A percentile compares a stretch with the other conserved stretches of the same genome.
These are phyloP conservation scores for Aspergillus heteromorphus DNA, from an alignment of 495 filamentous ascomycete species.

Conservation along the genomic window DNA sequence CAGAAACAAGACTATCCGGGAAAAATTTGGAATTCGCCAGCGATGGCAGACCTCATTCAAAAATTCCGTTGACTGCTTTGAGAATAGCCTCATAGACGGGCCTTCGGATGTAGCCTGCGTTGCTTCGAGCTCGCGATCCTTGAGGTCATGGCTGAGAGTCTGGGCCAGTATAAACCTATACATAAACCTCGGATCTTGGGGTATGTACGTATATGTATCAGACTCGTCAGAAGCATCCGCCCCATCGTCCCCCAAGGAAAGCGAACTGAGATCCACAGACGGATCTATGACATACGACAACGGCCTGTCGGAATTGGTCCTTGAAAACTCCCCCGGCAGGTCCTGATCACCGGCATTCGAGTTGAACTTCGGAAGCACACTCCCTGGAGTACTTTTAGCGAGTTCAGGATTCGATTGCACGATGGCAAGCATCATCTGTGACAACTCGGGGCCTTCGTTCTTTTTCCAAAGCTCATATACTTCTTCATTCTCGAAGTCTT, in stretches of 20 bases:
- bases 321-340: constrained; percentile 50
- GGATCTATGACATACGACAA: constrained; percentile 69
- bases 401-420: constrained; percentile 82
- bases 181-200: constrained; percentile 72
- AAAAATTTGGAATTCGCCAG: constrained; percentile 86
- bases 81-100: constrained; percentile 61
- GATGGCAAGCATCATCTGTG: constrained; percentile 88
- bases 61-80: constrained; percentile 75
- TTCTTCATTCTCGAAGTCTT: constrained; percentile 89
- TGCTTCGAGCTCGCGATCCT: constrained; percentile 50
- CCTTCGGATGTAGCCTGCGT: constrained; percentile 47
- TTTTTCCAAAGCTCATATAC: constrained; percentile 88
- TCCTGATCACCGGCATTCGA: constrained; percentile 29
- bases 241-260: constrained; percentile 57
- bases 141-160: constrained; percentile 64
- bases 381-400: constrained; percentile 57
- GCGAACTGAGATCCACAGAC: constrained; percentile 67
- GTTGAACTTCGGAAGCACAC: constrained; percentile 48
- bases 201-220: constrained; percentile 79
- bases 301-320: constrained; percentile 44
- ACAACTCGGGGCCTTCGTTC: constrained; percentile 72
- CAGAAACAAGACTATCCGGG: constrained; percentile 72
- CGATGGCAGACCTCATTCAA: constrained; percentile 78
- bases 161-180: constrained; percentile 75
- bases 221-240: constrained; percentile 37